These are phyloP conservation scores for Penicillium atrosanguineum DNA, from an alignment of 495 filamentous ascomycete species.

Conservation along the genomic window DNA sequence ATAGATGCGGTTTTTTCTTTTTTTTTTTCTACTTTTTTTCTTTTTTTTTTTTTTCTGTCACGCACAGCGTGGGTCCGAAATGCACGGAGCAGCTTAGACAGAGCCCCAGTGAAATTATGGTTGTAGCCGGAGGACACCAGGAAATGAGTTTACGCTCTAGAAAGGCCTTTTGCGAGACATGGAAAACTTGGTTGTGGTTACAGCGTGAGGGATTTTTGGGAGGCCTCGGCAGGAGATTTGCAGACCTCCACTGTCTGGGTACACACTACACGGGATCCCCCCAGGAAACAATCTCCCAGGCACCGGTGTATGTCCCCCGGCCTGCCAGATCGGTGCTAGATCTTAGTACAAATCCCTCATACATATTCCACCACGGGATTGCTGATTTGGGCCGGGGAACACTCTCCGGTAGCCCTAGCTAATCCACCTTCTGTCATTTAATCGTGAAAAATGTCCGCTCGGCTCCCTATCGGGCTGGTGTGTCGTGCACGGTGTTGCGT, in stretches of 20 bases:
- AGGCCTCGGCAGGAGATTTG: neutral
- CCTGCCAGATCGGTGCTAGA: slow-evolving; percentile 28
- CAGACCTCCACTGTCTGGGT: neutral
- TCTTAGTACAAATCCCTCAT: slow-evolving; percentile 28
- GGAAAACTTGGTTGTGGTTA: neutral
- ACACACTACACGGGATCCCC: slow-evolving; percentile 11
- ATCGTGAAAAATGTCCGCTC: slow-evolving; percentile 9
- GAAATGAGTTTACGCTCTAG: neutral
- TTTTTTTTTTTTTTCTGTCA: neutral
- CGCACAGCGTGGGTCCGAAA: slow-evolving; percentile 6
- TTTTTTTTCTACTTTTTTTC: neutral
- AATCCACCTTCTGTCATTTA: neutral
- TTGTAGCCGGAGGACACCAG: neutral
- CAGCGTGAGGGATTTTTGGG: slow-evolving; percentile 7
- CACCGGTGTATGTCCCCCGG: slow-evolving; percentile 4
- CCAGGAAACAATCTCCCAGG: slow-evolving; percentile 3
- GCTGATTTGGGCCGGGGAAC: neutral
- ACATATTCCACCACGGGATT: slow-evolving; percentile 7
- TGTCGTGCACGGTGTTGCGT: slow-evolving; percentile 1
- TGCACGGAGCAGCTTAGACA: slow-evolving; percentile 7
- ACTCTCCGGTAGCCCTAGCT: neutral
- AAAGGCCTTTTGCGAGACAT: neutral
- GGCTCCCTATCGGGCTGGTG: slow-evolving; percentile 28
- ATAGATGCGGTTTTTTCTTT: slow-evolving; percentile 5
- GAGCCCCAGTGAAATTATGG: neutral